Evolutionary conservation across 2,329 filamentous ascomycete genomes (phyloP), one percentile per base, ranked within the genome.

Genomic region (Alternaria sp.): DNA sequence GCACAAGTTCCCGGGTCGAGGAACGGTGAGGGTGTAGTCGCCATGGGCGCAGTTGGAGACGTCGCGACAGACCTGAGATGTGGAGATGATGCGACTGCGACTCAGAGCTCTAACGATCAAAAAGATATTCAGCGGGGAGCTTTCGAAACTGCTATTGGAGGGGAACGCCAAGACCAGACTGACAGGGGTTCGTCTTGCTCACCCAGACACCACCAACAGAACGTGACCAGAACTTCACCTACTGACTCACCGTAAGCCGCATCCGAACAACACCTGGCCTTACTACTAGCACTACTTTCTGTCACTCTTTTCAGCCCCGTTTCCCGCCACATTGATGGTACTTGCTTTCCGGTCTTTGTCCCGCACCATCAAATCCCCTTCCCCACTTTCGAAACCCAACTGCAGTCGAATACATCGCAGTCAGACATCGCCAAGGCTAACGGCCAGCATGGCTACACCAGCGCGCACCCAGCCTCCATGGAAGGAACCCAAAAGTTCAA

Each of bases 1-100:
- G 93, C 88, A 21, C 80, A 78, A 3, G 82, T 72, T 14, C 88
- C 87, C 0, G 91, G 88, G 52, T 90, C 85, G 37, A 98, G 84
- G 69, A 99, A 98, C 0, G 93, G 90, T 9, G 93, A 97, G 2
- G 78, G 66, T 8, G 54, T 34, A 24, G 62, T 60, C n/a, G 70
- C 67, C 72, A 72, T 76, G 24, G 37, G 28, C 28, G 45, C 21
- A 9, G 29, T 11, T 14, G 6, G 8, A 4, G 29, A 33, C 21
- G 49, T 28, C 31, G 44, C 42, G 39, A 46, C 26, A 44, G 24
- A 28, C 4, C 26, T 17, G 49, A 29, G 26, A 55, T 34, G 51
- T 45, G 41, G 41, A 45, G 33, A 52, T 45, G 48, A 50, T 52
- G 26, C 50, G 31, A 17, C 33, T 40, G 55, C 51, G 51, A 53